Percentiles rank a stretch among this genome's conserved stretches.
Conservation (phyloP, 148 eudicot genomes). For the Rhododendron henanense region DNA sequence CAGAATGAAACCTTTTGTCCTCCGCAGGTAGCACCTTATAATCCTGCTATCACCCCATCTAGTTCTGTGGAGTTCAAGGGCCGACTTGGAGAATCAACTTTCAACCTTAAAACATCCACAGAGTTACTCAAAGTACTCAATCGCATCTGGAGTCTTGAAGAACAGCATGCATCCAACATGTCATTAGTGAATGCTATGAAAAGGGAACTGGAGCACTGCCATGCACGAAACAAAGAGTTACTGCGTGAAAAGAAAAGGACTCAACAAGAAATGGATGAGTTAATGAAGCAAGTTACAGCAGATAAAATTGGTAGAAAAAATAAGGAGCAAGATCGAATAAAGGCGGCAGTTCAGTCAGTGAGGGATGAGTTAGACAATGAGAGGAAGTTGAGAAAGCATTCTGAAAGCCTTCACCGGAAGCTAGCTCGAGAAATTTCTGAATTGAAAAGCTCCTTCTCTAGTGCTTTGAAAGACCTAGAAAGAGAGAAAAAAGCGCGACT, state of each 20-base stretch:
- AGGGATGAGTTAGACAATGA: conserved; percentile 69
- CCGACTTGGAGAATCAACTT: conserved; percentile 37
- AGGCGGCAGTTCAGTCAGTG: conserved; percentile 46
- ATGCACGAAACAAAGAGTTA: conserved; percentile 43
- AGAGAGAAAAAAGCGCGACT: conserved; percentile 62
- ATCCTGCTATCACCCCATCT: conserved; percentile 43
- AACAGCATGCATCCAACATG: conserved; percentile 59
- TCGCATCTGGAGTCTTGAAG: conserved; percentile 87
- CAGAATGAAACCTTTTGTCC: background rate
- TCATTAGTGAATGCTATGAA: conserved; percentile 55
- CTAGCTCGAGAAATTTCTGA: conserved; percentile 62
- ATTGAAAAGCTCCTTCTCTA: conserved; percentile 46
- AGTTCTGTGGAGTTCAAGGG: conserved; percentile 54
- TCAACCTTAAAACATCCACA: conserved; percentile 66
- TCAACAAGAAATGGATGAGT: conserved; percentile 45
- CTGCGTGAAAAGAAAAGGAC: conserved; percentile 63
- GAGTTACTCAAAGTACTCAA: conserved; percentile 76
- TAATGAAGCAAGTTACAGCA: conserved; percentile 45
- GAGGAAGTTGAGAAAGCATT: conserved; percentile 58
- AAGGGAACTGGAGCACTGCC: conserved; percentile 51
- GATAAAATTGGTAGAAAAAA: conserved; percentile 32
- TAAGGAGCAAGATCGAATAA: conserved; percentile 50
- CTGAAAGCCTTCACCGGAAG: conserved; percentile 67
- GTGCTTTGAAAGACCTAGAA: conserved; percentile 56
- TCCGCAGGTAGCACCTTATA: conserved; percentile 60